Evolutionary conservation across 768 basidiomycete genomes (phyloP).

Genomic region (Russula ochroleuca): DNA sequence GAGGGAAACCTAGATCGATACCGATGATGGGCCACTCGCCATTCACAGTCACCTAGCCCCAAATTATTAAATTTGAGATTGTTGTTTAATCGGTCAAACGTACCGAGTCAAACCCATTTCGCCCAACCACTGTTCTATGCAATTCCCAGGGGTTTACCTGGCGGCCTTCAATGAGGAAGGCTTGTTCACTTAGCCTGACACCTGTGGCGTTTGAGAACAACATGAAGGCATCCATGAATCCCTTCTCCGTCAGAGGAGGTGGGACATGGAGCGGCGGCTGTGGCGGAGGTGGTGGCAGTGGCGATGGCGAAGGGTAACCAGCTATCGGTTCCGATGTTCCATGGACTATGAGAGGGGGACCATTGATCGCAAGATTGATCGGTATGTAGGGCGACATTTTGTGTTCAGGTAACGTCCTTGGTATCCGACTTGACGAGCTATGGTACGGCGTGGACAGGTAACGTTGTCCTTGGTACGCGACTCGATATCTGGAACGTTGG

Average conservation of each 20-base stretch:
- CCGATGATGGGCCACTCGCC: conserved; percentile 17
- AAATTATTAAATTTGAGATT: neutral
- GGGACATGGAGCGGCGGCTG: neutral
- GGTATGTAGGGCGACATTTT: conserved; percentile 5
- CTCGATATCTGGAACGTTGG: too few relatives aligned
- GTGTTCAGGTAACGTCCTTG: neutral
- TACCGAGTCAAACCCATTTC: conserved; percentile 16
- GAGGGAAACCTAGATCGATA: conserved; percentile 7
- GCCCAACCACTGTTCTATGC: conserved; percentile 7
- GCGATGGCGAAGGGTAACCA: neutral
- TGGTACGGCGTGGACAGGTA: too few relatives aligned
- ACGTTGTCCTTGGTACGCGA: too few relatives aligned
- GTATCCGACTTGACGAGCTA: too few relatives aligned
- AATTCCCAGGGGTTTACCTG: conserved; percentile 10
- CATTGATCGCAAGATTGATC: neutral
- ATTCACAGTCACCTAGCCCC: conserved; percentile 13
- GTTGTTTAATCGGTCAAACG: neutral
- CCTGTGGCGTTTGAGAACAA: conserved; percentile 3
- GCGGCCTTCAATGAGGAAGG: conserved; percentile 7
- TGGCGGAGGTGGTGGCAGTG: neutral
- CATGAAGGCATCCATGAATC: conserved; percentile 9
- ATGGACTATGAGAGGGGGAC: neutral
- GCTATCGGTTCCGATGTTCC: neutral
- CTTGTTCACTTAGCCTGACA: conserved; percentile 12
- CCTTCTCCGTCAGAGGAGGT: neutral